Evolutionary conservation across 441 rosid genomes (phyloP).

Genomic region (Erodium trifolium): DNA sequence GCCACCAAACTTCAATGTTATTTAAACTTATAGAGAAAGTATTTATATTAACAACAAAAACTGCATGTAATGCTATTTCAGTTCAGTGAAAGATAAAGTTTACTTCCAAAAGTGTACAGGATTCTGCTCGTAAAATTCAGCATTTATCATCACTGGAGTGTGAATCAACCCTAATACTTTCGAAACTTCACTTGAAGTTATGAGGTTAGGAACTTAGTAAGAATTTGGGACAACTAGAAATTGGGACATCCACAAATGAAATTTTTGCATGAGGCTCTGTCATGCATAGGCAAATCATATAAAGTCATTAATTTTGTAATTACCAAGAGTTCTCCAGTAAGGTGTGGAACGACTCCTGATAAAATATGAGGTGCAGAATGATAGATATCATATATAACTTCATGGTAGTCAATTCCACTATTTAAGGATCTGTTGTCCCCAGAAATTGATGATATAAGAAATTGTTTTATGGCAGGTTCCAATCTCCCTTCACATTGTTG

Average conservation of each 20-base stretch:
- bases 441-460: constrained; percentile 83
- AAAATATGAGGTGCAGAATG: constrained; percentile 81
- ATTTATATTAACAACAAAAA: not conserved
- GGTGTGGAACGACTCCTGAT: constrained; percentile 80
- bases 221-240: not conserved
- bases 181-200: not conserved
- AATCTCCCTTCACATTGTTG: constrained; percentile 77
- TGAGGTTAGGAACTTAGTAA: not conserved
- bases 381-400: constrained; percentile 80
- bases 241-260: not conserved
- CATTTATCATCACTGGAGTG: not conserved
- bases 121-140: not conserved
- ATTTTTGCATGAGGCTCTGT: not conserved
- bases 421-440: constrained; percentile 54
- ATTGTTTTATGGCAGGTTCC: constrained; percentile 84
- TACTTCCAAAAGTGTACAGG: not conserved
- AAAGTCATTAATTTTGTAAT: constrained; percentile 17
- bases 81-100: not conserved
- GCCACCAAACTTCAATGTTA: not conserved
- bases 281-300: constrained; percentile 1
- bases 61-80: not conserved
- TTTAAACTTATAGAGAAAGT: not conserved
- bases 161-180: not conserved
- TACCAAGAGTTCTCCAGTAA: constrained; percentile 98
- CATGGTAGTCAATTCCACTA: constrained; percentile 74